phyloP scores from a whole-genome alignment of 1,284 basidiomycete genomes.

The Anthracocystis panici-leucophaei region DNA sequence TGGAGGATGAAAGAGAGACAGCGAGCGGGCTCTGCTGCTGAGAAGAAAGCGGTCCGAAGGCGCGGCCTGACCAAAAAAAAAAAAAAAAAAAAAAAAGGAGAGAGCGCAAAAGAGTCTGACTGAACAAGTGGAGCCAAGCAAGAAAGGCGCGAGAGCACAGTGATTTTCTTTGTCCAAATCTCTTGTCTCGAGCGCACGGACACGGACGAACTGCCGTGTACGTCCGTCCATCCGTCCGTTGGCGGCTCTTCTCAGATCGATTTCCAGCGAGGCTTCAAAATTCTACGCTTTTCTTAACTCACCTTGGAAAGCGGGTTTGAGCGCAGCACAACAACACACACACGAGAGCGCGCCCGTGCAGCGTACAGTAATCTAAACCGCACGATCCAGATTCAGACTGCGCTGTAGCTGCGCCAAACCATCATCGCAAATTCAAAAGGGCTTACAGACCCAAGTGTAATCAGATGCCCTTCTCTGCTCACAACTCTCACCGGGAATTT shows the following conservation, averaged over 20 bases:
- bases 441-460: no score
- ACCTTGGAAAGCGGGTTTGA: neutral
- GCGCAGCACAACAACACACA: slow-evolving; percentile 2
- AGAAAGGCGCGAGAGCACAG: slow-evolving; percentile 1
- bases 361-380: neutral
- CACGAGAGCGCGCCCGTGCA: neutral
- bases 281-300: slow-evolving; percentile 1
- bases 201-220: slow-evolving; percentile 8
- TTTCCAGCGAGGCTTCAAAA: slow-evolving; percentile 3
- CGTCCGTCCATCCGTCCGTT: neutral
- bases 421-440: neutral
- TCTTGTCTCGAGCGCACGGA: slow-evolving; percentile 6
- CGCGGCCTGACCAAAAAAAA: slow-evolving; percentile 20
- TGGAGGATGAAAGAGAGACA: slow-evolving; percentile 13
- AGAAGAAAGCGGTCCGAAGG: slow-evolving; percentile 39
- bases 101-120: neutral
- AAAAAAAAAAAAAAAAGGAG: no score
- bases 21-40: slow-evolving; percentile 5
- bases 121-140: slow-evolving; percentile 2
- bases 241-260: neutral
- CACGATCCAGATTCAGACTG: neutral
- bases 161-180: neutral
- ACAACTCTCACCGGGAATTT: no score
- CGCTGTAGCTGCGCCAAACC: neutral
- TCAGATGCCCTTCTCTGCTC: no score